phyloP scores from a whole-genome alignment of 345 rosid species.

The Salix purpurea region DNA sequence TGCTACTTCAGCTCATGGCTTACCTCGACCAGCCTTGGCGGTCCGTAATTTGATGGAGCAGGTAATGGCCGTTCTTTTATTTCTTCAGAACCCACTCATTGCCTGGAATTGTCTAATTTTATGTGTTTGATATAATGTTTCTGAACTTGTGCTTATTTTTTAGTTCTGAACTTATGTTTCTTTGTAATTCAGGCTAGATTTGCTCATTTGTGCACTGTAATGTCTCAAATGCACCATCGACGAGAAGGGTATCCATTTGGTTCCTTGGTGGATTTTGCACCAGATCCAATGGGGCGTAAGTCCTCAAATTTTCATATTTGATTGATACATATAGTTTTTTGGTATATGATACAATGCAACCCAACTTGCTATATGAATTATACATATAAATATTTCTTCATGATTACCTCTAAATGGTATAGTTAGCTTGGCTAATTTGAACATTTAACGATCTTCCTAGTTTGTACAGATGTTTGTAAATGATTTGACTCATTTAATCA shows the following conservation, averaged over 20 bases:
- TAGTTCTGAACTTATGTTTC: constrained; percentile 2
- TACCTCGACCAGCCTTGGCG: constrained; percentile 88
- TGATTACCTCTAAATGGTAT: neutral
- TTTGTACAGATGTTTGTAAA: neutral
- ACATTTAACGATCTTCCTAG: neutral
- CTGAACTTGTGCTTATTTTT: constrained; percentile 5
- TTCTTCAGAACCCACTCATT: constrained; percentile 3
- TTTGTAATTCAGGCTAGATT: constrained; percentile 70
- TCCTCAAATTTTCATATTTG: constrained; percentile 9
- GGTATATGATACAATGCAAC: neutral
- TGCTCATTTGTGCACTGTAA: constrained; percentile 93
- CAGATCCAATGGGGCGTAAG: constrained; percentile 93
- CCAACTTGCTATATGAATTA: neutral
- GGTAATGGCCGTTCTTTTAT: constrained; percentile 35
- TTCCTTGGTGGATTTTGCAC: constrained; percentile 87
- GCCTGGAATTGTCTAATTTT: neutral
- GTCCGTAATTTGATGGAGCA: constrained; percentile 98
- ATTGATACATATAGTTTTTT: neutral
- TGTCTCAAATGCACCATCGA: constrained; percentile 97
- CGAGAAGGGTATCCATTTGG: constrained; percentile 98
- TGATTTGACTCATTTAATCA: neutral
- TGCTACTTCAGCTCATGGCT: constrained; percentile 93
- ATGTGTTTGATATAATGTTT: neutral
- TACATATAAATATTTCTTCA: neutral
- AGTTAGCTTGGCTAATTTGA: neutral